Evolutionary conservation across 345 rosid genomes (phyloP).

Genomic region (Diplotaxis tenuifolia): DNA sequence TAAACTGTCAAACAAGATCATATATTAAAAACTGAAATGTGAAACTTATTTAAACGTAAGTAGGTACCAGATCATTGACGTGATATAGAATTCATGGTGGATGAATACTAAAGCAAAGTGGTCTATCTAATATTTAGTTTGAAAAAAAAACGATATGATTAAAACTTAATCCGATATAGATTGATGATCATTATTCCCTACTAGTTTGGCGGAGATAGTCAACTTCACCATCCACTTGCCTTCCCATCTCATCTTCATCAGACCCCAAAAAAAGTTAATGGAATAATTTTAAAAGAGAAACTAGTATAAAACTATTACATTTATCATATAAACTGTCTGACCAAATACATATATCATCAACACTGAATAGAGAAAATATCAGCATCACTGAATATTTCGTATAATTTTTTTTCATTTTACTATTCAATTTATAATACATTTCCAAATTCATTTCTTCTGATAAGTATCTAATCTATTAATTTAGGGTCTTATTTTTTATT

Average conservation of each 20-base stretch:
- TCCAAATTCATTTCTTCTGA: too few relatives aligned
- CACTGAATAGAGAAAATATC: not conserved
- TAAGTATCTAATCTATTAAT: too few relatives aligned
- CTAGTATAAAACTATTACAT: not conserved
- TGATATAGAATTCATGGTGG: constrained; percentile 6
- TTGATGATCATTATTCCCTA: not conserved
- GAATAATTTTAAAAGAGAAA: constrained; percentile 5
- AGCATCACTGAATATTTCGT: not conserved
- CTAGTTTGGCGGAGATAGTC: constrained; percentile 22
- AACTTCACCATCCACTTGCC: constrained; percentile 25
- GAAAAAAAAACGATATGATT: not conserved
- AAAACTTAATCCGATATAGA: not conserved
- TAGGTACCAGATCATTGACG: constrained; percentile 6
- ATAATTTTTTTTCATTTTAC: too few relatives aligned
- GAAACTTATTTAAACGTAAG: not conserved
- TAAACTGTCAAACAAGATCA: not conserved
- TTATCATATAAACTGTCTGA: constrained; percentile 6
- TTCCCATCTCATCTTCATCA: constrained; percentile 16
- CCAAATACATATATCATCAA: not conserved
- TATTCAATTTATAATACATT: too few relatives aligned
- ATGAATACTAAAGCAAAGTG: constrained; percentile 19
- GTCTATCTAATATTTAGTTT: not conserved
- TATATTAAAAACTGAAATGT: not conserved
- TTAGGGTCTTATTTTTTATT: too few relatives aligned
- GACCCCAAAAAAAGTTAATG: constrained; percentile 1